A percentile compares a stretch with the other conserved stretches of the same genome.
These are phyloP conservation scores for Pholiota conissans DNA, from an alignment of 768 basidiomycete genomes.

Conservation along the genomic window DNA sequence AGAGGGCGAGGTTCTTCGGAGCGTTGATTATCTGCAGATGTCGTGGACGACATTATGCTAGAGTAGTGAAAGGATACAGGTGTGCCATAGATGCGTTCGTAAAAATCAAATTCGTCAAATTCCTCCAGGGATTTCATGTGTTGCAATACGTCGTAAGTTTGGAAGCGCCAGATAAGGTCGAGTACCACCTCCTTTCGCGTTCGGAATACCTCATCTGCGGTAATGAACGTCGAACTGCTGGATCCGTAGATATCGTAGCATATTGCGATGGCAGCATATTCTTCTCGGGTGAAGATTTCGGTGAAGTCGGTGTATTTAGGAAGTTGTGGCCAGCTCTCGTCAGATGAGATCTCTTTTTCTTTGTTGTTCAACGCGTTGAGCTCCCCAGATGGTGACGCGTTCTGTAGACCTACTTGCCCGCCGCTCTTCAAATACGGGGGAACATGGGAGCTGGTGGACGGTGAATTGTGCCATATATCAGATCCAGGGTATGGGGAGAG, in stretches of 20 bases:
- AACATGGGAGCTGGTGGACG: too few species aligned
- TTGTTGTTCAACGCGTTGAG: not conserved
- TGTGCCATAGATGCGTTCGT: not conserved
- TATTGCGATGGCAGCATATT: not conserved
- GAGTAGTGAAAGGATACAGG: not conserved
- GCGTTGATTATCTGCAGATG: not conserved
- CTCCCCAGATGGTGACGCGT: not conserved
- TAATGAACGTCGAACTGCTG: not conserved
- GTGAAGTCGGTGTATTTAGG: not conserved
- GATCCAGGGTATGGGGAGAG: not conserved
- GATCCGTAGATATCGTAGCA: not conserved
- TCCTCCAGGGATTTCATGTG: not conserved
- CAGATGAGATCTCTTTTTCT: not conserved
- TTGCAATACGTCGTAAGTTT: not conserved
- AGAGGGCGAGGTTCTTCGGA: not conserved
- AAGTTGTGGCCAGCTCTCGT: not conserved
- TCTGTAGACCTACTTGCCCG: too few species aligned
- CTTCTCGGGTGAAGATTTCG: not conserved
- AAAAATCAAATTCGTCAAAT: not conserved
- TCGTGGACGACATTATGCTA: not conserved
- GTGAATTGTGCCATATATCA: not conserved
- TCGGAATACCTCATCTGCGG: not conserved
- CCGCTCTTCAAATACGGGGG: too few species aligned
- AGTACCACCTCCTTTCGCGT: not conserved
- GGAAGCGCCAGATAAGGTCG: not conserved